A percentile compares a stretch with the other conserved stretches of the same genome.
phyloP scores from a whole-genome alignment of 257 asterid genomes.

The Primulina tabacum region DNA sequence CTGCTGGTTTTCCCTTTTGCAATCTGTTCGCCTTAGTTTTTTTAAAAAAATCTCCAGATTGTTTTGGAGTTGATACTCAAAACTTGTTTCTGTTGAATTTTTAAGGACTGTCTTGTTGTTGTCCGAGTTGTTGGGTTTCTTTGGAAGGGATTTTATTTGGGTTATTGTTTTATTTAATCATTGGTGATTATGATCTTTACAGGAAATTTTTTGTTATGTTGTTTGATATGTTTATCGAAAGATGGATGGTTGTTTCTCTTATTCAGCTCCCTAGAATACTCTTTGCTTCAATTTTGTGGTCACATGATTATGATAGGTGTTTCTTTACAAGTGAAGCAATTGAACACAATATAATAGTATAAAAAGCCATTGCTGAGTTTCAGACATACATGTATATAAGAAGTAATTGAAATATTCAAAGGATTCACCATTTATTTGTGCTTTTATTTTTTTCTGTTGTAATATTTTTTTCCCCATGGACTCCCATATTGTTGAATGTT shows the following conservation, averaged over 20 bases:
- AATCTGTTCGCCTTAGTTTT: neutral
- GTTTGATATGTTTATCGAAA: neutral
- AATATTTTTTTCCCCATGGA: neutral
- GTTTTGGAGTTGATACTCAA: conserved; percentile 14
- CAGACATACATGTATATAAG: neutral
- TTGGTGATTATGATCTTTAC: neutral
- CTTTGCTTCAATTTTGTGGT: neutral
- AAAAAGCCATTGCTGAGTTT: neutral
- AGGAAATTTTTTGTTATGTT: neutral
- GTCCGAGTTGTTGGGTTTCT: conserved; percentile 1
- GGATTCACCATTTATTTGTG: neutral
- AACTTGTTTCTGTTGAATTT: conserved; percentile 5
- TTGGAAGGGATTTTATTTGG: conserved; percentile 2
- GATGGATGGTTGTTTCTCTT: neutral
- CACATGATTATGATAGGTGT: neutral
- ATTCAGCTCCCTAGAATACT: neutral
- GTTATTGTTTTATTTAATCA: neutral
- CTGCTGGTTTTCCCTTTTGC: neutral
- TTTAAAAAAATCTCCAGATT: neutral
- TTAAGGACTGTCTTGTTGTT: conserved; percentile 19
- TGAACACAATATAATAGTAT: neutral
- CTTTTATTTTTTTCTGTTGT: neutral
- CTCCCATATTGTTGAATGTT: neutral
- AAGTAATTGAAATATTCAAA: neutral
- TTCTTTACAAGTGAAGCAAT: neutral